Evolutionary conservation across 306 rosid species (phyloP).

Genomic region (Cyamopsis tetragonoloba): DNA sequence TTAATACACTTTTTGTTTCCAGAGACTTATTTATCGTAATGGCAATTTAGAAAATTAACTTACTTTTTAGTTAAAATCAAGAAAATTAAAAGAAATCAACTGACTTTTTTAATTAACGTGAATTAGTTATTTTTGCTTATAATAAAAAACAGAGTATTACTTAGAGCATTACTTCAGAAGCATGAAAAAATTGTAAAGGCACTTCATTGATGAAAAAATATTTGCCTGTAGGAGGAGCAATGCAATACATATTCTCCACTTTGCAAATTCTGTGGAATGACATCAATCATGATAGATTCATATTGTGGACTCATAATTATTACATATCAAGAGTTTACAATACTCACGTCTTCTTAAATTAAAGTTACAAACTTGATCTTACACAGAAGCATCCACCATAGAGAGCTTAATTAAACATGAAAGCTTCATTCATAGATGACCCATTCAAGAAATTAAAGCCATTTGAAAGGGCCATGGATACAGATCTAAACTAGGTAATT

Average conservation of each 20-base stretch:
- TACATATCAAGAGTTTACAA: conserved; percentile 2
- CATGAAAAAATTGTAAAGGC: neutral
- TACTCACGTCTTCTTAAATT: neutral
- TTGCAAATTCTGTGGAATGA: too few relatives aligned
- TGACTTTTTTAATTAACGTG: too few relatives aligned
- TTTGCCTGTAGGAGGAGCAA: neutral
- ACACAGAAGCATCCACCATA: conserved; percentile 5
- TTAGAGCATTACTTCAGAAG: neutral
- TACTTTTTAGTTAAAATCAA: too few relatives aligned
- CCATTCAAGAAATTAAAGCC: conserved; percentile 30
- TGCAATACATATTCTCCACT: neutral
- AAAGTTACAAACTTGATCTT: conserved; percentile 12
- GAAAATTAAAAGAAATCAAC: too few relatives aligned
- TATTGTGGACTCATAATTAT: neutral
- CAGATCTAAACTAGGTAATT: conserved; percentile 36
- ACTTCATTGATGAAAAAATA: neutral
- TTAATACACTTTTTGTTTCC: too few relatives aligned
- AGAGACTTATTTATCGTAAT: too few relatives aligned
- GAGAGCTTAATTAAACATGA: conserved; percentile 5
- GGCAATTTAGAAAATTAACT: too few relatives aligned
- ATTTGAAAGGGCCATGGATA: conserved; percentile 29
- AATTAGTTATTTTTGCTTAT: too few relatives aligned
- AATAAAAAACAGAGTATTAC: too few relatives aligned
- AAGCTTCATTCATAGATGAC: conserved; percentile 13
- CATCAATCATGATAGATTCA: neutral